Evolutionary conservation across 257 asterid genomes (phyloP).

Genomic region (Lavandula angustifolia): DNA sequence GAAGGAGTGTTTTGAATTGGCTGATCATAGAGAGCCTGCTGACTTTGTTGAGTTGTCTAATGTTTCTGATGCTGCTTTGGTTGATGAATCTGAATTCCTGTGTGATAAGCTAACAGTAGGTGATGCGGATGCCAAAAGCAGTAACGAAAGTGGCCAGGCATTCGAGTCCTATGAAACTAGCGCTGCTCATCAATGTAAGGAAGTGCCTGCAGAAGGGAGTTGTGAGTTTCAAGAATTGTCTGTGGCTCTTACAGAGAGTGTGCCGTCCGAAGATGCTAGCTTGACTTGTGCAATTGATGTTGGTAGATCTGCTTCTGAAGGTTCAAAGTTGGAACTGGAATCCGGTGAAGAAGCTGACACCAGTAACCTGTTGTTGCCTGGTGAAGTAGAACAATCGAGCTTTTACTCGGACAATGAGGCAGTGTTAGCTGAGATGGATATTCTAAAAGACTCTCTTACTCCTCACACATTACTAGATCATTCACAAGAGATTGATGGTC

Average conservation of each 20-base stretch:
- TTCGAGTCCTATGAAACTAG: slow-evolving; percentile 24
- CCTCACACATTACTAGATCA: slow-evolving; percentile 30
- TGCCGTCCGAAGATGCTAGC: slow-evolving; percentile 31
- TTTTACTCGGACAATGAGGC: slow-evolving; percentile 23
- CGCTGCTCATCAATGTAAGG: slow-evolving; percentile 25
- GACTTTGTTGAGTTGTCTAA: slow-evolving; percentile 24
- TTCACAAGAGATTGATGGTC: slow-evolving; percentile 38
- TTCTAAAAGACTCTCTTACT: slow-evolving; percentile 21
- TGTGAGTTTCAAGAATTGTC: slow-evolving; percentile 22
- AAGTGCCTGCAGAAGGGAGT: slow-evolving; percentile 24
- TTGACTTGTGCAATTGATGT: slow-evolving; percentile 22
- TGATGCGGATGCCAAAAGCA: slow-evolving; percentile 18
- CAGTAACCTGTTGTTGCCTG: slow-evolving; percentile 31
- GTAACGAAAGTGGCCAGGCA: slow-evolving; percentile 29
- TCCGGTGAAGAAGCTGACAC: slow-evolving; percentile 27
- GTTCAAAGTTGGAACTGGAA: slow-evolving; percentile 29
- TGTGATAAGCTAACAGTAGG: neutral
- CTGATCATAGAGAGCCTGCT: slow-evolving; percentile 29
- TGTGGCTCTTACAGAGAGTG: slow-evolving; percentile 17
- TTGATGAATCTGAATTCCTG: slow-evolving; percentile 23
- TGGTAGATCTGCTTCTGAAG: slow-evolving; percentile 21
- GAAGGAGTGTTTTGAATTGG: slow-evolving; percentile 33
- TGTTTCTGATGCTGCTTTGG: slow-evolving; percentile 20
- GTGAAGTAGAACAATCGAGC: slow-evolving; percentile 30
- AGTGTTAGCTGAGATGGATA: slow-evolving; percentile 26